Base-by-base conservation (phyloP, 768 basidiomycete genomes). In the Trametes gibbosa region DNA sequence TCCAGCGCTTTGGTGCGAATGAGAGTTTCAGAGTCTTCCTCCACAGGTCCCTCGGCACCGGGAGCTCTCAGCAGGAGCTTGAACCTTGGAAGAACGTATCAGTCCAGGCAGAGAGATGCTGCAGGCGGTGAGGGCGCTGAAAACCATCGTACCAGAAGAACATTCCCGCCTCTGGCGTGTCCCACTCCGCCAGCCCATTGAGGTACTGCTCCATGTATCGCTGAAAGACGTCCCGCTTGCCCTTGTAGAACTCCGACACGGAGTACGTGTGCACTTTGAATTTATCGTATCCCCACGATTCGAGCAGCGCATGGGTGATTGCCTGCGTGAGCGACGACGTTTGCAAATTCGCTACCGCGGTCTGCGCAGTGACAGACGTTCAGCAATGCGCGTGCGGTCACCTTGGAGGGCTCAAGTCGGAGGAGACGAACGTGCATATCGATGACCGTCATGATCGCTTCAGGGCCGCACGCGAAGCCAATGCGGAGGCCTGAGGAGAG, bases 401-500 rank as follows among this genome's bases (percentile, higher is more conserved):
- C 50, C n/a, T n/a, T n/a, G 47, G 61, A 57, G 45, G 8, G 35
- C 10, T 10, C 9, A 5, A 50, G 47, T 54, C n/a, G 40, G 25
- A 32, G 37, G 52, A 14, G 48, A 76, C 85, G 61, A 74, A 88
- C 87, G 73, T 89, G 80, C 62, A 83, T 75, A 70, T 95, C 90
- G 51, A 96, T 88, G 3, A 82, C 83, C 50, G 82, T 75, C 41
- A 93, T 70, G 43, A 97, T 74, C 6, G 80, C 74, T 47, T 79
- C 81, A 16, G 95, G 92, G 3, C 91, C 94, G 13, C 86, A 84
- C 1, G 82, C 84, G 68, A 90, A 94, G 12, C 94, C 94, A 61
- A 95, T 81, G 24, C 91, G 83, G 66, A 92, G 83, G 13, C 92
- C 90, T 24, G 86, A 80, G 23, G 85, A 87, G 40, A 87, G 78